Evolutionary conservation across 2,329 filamentous ascomycete genomes (phyloP).

Genomic region (Coniella lustricola): DNA sequence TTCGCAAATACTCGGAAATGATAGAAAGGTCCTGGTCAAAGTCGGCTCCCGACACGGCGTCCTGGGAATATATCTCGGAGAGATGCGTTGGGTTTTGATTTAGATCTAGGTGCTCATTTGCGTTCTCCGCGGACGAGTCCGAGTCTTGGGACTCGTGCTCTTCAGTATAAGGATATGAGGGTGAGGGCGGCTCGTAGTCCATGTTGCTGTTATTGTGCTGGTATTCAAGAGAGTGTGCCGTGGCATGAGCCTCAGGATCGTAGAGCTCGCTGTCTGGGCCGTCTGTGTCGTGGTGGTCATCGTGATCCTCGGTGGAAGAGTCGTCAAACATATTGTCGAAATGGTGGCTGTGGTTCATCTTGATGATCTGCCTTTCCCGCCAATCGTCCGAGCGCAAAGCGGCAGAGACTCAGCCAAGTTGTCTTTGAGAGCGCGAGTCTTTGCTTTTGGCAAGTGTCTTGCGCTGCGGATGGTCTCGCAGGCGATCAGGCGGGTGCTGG

Average conservation of each 20-base stretch:
- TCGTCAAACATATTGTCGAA: not conserved
- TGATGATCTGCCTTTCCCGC: not conserved
- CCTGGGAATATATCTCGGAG: slow-evolving; percentile 14
- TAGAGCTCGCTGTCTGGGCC: slow-evolving; percentile 6
- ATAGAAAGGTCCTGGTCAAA: slow-evolving; percentile 7
- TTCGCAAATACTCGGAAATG: slow-evolving; percentile 38
- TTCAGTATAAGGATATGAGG: slow-evolving; percentile 10
- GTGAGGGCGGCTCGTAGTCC: slow-evolving; percentile 9
- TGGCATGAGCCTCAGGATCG: slow-evolving; percentile 8
- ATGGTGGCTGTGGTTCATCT: slow-evolving; percentile 4
- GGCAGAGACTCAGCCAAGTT: too few species aligned
- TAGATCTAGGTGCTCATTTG: not conserved
- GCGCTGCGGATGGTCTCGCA: too few species aligned
- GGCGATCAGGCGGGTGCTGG: too few species aligned
- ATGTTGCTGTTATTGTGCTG: slow-evolving; percentile 1
- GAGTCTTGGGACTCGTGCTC: slow-evolving; percentile 1
- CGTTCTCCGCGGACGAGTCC: not conserved
- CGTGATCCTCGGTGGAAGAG: slow-evolving; percentile 4
- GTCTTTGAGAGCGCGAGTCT: too few species aligned
- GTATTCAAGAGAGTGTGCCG: not conserved
- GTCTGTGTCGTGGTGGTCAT: slow-evolving; percentile 4
- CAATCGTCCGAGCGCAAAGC: too few species aligned
- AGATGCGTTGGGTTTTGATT: slow-evolving; percentile 10
- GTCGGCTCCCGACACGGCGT: slow-evolving; percentile 2
- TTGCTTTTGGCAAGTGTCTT: too few species aligned